These are phyloP conservation scores for Pterulicium gracile DNA, from an alignment of 1,284 basidiomycete genomes.

Conservation along the genomic window DNA sequence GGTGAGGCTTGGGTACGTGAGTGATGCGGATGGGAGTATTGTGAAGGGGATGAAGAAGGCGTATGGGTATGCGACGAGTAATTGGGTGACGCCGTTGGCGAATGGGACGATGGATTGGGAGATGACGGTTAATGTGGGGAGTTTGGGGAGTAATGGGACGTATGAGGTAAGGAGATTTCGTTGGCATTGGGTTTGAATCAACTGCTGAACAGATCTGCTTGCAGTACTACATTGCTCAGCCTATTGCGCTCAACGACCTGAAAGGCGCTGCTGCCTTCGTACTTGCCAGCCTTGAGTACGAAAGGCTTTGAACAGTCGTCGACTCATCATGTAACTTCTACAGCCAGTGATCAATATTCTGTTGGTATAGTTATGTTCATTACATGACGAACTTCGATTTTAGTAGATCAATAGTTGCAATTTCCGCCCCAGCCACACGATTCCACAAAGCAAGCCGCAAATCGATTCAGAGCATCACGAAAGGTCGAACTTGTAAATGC, in stretches of 20 bases:
- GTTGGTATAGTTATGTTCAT: too few relatives aligned
- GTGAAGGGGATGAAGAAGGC: neutral
- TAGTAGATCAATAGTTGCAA: too few relatives aligned
- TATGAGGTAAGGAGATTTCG: slow-evolving; percentile 2
- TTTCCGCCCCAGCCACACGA: too few relatives aligned
- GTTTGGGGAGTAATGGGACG: neutral
- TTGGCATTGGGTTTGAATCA: too few relatives aligned
- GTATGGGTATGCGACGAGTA: slow-evolving; percentile 1
- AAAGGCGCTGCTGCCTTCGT: slow-evolving; percentile 1
- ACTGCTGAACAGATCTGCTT: too few relatives aligned
- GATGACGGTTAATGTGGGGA: neutral
- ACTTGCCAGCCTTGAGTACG: slow-evolving; percentile 4
- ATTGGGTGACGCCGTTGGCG: neutral
- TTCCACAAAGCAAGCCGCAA: too few relatives aligned
- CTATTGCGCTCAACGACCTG: slow-evolving; percentile 1
- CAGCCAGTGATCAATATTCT: too few relatives aligned
- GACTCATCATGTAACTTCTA: too few relatives aligned
- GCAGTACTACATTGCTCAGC: neutral
- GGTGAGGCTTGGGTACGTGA: neutral
- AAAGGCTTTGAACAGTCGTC: neutral
- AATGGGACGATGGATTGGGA: slow-evolving; percentile 3
- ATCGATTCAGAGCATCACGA: too few relatives aligned
- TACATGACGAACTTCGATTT: too few relatives aligned
- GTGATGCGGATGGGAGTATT: neutral
- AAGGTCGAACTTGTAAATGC: too few relatives aligned